Evolutionary conservation across 2,329 filamentous ascomycete genomes (phyloP), one percentile per base, ranked within the genome.

Genomic region (Aspergillus ibericus): DNA sequence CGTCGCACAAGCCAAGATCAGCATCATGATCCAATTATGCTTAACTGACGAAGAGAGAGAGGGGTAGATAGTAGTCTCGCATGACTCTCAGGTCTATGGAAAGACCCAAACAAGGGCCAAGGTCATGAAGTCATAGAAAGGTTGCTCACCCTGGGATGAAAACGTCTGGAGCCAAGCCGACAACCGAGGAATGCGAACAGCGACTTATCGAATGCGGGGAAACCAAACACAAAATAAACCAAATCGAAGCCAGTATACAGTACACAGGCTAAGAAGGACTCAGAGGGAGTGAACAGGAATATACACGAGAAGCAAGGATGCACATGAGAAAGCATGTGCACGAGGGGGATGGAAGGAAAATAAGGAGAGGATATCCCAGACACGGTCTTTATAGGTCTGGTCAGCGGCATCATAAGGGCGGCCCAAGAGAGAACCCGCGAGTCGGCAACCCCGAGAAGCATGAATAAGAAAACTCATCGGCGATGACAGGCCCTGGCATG

Each of bases 151-250:
- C 29, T 18, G n/a, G 38, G 22, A 42, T 53, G 12, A 29, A 44
- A 29, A 36, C 22, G 25, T 27, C 44, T 29, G 44, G 25, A 42
- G 20, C 36, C 36, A 18, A 42, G 25, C 51, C 27, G 40, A n/a
- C 36, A 18, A 44, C 51, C 51, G 16, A 44, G 40, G 51, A 53
- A 53, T 53, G 51, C 40, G 51, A 36, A 53, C 44, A 15, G 44
- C 44, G 51, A 20, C n/a, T 22, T 34, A 36, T 42, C 16, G 18
- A 53, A 42, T 53, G 51, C 51, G 51, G 51, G 51, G 51, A 53
- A 42, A 29, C 32, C 16, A 50, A 36, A 32, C 48, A 32, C 9
- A 9, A 13, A 50, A 12, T 29, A 32, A 42, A 38, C 34, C 35
- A 18, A 40, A 53, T 22, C 18, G 49, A 20, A 36, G 15, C n/a